Evolutionary conservation across 1,284 basidiomycete genomes (phyloP).

Genomic region (Cryptococcus depauperatus): DNA sequence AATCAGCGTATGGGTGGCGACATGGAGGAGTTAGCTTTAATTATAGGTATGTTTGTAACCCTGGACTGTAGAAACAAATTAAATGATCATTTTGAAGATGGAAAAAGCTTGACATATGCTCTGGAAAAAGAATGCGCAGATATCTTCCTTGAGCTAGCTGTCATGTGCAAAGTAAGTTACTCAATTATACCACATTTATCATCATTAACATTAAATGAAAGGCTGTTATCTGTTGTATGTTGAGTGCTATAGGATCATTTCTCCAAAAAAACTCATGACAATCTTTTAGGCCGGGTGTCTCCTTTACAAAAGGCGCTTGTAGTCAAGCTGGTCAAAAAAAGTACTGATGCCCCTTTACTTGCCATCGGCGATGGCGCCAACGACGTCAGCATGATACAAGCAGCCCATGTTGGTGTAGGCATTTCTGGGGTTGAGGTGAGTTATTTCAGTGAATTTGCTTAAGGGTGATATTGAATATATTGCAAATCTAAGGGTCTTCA

Average conservation of each 20-base stretch:
- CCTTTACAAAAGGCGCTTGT: slow-evolving; percentile 96
- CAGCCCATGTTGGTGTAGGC: slow-evolving; percentile 71
- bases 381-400: slow-evolving; percentile 57
- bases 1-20: slow-evolving; percentile 85
- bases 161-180: slow-evolving; percentile 70
- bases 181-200: not conserved
- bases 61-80: not conserved
- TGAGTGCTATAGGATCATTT: no score
- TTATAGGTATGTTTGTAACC: slow-evolving; percentile 62
- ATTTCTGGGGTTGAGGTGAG: slow-evolving; percentile 92
- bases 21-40: slow-evolving; percentile 84
- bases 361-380: slow-evolving; percentile 71
- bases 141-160: slow-evolving; percentile 85
- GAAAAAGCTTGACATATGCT: slow-evolving; percentile 86
- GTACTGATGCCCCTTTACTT: slow-evolving; percentile 79
- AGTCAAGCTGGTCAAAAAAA: slow-evolving; percentile 97
- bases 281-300: slow-evolving; percentile 73
- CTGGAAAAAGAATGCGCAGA: slow-evolving; percentile 86
- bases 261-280: no score
- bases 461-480: slow-evolving; percentile 1
- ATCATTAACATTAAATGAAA: slow-evolving; percentile 7
- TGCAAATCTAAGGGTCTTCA: slow-evolving; percentile 70
- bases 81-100: slow-evolving; percentile 53
- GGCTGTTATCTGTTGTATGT: slow-evolving; percentile 90
- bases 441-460: slow-evolving; percentile 1